Evolutionary conservation across 108 stramenopile genomes (phyloP), one percentile per base, ranked within the genome.

Genomic region (Skeletonema costatum): DNA sequence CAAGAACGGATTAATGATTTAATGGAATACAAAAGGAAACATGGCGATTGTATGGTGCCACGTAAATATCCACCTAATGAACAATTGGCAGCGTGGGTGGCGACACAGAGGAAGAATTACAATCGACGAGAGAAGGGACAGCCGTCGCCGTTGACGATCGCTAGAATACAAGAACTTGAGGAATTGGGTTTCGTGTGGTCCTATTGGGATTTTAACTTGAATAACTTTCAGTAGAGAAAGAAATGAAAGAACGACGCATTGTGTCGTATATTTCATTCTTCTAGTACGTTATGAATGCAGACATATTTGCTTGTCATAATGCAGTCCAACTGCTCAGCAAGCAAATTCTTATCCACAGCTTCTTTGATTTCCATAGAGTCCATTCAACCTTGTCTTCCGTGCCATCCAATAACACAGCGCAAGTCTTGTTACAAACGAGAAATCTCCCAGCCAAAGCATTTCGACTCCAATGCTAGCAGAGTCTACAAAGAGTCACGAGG

Each of bases 31-130:
- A 88, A 89, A 68, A 75, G 80, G 31, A 71, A 78, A 67, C 62
- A 74, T 50, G 81, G 80, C 0, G 67, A 86, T 42, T 86, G 76
- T 56, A 32, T 74, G 33, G 91, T 92, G 2, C 91, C 92, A 5
- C 87, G 88, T 62, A 80, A 90, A 39, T 91, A 87, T 64, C 50
- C 64, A n/a, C 77, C 81, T 44, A 90, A 89, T 68, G 65, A 66
- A 44, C 78, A 81, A 1, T 68, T 93, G 21, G 89, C 88, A 35
- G 91, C 90, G 60, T 93, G 92, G 92, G 90, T 91, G 2, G 87
- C 89, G 39, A 91, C 90, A 69, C 92, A 93, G 72, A 77, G 92
- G 2, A 88, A 87, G 64, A 73, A 78, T 53, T 92, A 87, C 85
- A 87, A 87, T 38, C 60, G 46, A 4, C 33, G 33, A 6, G 2